Conservation (phyloP, 495 filamentous ascomycete genomes). For the Peziza echinospora region DNA sequence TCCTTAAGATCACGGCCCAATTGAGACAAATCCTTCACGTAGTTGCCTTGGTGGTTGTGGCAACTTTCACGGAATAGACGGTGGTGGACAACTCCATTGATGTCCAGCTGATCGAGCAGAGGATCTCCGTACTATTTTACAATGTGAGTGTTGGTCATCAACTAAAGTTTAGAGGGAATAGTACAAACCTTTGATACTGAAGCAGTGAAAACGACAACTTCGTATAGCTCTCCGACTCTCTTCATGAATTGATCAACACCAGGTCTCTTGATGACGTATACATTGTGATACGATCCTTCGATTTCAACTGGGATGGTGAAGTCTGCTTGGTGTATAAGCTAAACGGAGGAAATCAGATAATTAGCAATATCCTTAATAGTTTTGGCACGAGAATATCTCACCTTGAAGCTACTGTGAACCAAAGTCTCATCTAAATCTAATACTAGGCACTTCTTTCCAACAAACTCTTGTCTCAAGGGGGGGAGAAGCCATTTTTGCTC, state of each 20-base stretch:
- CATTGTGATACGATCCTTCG: constrained; percentile 96
- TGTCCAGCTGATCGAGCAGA: constrained; percentile 86
- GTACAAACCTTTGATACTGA: constrained; percentile 81
- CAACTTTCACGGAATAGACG: constrained; percentile 94
- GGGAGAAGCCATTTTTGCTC: constrained; percentile 52
- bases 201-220: constrained; percentile 96
- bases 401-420: constrained; percentile 98
- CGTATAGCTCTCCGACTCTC: constrained; percentile 87
- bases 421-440: constrained; percentile 96
- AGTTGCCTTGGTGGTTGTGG: constrained; percentile 98
- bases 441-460: constrained; percentile 80
- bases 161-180: background rate
- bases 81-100: constrained; percentile 91
- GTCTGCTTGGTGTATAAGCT: constrained; percentile 96
- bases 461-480: constrained; percentile 50
- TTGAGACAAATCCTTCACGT: constrained; percentile 97
- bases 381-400: constrained; percentile 21
- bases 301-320: constrained; percentile 99
- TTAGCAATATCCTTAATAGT: constrained; percentile 13
- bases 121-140: constrained; percentile 76
- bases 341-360: constrained; percentile 34
- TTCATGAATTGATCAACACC: constrained; percentile 99
- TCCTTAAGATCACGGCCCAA: constrained; percentile 87
- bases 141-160: background rate
- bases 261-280: constrained; percentile 96